These are phyloP conservation scores for Cercophora samala DNA, from an alignment of 495 filamentous ascomycete genomes.

Conservation along the genomic window DNA sequence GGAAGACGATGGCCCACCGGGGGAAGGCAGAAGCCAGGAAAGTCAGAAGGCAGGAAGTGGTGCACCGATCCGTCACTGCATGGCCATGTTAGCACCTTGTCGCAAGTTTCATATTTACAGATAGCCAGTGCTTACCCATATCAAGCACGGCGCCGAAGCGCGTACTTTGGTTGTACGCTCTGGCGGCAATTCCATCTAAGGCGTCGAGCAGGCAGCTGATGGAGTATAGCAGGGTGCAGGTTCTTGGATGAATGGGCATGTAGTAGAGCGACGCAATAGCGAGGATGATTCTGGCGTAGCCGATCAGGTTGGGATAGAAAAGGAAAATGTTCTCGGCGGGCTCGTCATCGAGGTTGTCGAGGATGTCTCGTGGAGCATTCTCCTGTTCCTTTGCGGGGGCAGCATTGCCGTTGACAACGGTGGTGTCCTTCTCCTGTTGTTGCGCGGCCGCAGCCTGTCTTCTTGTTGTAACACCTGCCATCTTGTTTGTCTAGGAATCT, in stretches of 20 bases:
- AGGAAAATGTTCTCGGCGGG: conserved; percentile 83
- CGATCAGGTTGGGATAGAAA: conserved; percentile 93
- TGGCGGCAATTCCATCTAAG: conserved; percentile 86
- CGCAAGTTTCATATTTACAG: not conserved
- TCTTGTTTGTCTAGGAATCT: conserved; percentile 20
- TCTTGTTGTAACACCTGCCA: conserved; percentile 28
- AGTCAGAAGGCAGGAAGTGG: conserved; percentile 87
- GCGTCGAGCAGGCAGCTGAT: conserved; percentile 92
- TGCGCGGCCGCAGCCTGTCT: conserved; percentile 22
- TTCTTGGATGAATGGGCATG: conserved; percentile 95
- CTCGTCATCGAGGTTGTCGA: conserved; percentile 20
- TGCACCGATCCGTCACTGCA: conserved; percentile 72
- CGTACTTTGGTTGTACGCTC: conserved; percentile 83
- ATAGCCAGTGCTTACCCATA: conserved; percentile 54
- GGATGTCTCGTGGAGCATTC: not conserved
- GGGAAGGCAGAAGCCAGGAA: conserved; percentile 92
- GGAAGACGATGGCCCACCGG: conserved; percentile 88
- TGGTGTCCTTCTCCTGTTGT: not conserved
- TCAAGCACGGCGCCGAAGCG: conserved; percentile 94
- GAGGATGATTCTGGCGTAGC: conserved; percentile 84
- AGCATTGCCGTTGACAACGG: conserved; percentile 7
- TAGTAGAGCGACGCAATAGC: conserved; percentile 93
- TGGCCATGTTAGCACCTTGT: not conserved
- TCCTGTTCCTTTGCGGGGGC: not conserved
- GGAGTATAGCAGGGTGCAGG: conserved; percentile 86